phyloP scores from a whole-genome alignment of 192 early-diverging fungal species.

The Linnemannia elongata region DNA sequence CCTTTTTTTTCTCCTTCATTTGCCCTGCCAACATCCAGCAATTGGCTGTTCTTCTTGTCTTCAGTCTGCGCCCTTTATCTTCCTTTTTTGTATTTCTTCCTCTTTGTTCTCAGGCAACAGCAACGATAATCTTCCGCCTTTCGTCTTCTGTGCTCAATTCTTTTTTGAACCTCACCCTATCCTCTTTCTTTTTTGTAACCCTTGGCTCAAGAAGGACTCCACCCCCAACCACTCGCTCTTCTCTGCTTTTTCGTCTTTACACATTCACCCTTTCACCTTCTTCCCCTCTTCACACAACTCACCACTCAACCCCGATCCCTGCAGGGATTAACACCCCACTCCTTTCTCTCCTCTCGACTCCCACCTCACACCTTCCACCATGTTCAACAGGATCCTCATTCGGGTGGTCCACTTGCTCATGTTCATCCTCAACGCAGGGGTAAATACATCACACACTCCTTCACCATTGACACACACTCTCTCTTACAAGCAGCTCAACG shows the following conservation, averaged over 20 bases:
- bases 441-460: background rate
- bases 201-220: background rate
- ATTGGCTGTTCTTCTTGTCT: too few relatives aligned
- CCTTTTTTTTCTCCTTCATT: background rate
- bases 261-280: background rate
- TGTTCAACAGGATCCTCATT: constrained; percentile 30
- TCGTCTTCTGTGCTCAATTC: too few relatives aligned
- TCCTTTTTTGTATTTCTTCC: too few relatives aligned
- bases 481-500: background rate
- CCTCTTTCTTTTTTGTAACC: background rate
- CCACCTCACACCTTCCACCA: background rate
- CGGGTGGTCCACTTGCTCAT: constrained; percentile 29
- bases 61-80: too few relatives aligned
- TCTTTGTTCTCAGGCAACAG: background rate
- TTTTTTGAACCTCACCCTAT: too few relatives aligned
- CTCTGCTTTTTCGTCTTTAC: background rate
- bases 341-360: background rate
- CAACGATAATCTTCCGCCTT: too few relatives aligned
- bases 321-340: background rate
- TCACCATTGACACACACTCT: background rate
- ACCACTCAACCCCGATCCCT: background rate
- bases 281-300: background rate
- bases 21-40: too few relatives aligned
- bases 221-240: background rate
- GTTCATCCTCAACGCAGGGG: constrained; percentile 43